Evolutionary conservation across 805 yeast species (phyloP), one percentile per base, ranked within the genome.

Genomic region (Nakazawaea ishiwadae): DNA sequence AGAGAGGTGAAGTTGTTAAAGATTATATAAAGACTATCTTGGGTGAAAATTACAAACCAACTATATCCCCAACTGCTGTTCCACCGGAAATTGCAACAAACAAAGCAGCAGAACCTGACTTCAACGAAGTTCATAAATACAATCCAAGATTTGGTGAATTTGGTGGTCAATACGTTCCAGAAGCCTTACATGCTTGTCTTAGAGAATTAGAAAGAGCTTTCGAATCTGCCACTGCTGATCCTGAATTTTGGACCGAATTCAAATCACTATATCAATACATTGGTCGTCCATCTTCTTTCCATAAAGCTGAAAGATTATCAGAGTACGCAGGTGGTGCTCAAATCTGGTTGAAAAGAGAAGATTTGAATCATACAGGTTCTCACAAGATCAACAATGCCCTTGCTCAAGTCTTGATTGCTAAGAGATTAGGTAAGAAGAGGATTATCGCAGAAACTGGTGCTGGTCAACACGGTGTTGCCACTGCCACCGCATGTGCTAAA

Each of bases 101-200:
- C 17, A 44, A 50, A 23, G 38, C 46, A 7, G 40, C 38, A 10
- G 44, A 47, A 2, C 58, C 61, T 14, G 56, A 58, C 5, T 74
- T 76, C 48, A 69, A 69, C 44, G 93, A 84, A 60, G 46, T 49
- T 4, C 93, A 84, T 57, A 75, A 77, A 48, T 84, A 75, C 58
- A 75, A 79, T 51, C 83, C 91, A 44, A 73, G 84, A 48, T 91
- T 91, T 54, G 99, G 98, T 56, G 89, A 80, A 37, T 95, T 88
- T 58, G 99, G 99, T 60, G 99, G 99, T 46, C 99, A 93, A 68
- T 93, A 88, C 58, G 99, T 93, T 31, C 99, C 99, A 30, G 99
- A 93, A 69, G 87, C 95, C 17, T 69, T 93, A 56, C 91, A 90
- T 65, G 77, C 95, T 33, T 91, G 98, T 69, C 73, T 93, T 52